Evolutionary conservation across 2,329 filamentous ascomycete genomes (phyloP), one percentile per base, ranked within the genome.

Genomic region (Cladophialophora exuberans): DNA sequence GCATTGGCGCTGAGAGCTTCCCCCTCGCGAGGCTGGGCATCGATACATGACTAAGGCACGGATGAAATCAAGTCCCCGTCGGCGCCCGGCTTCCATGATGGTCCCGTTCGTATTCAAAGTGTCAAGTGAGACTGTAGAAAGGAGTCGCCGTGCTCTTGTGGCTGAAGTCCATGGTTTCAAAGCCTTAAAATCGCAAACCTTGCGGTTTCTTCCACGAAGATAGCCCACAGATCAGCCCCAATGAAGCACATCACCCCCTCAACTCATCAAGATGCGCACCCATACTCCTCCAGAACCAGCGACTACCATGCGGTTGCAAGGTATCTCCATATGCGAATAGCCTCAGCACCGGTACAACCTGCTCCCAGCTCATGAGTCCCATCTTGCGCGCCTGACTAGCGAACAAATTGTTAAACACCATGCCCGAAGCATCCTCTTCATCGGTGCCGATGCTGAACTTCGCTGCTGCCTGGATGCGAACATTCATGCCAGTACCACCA

Each of bases 201-300:
- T 4, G 10, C 38, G 10, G 3, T n/a, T 3, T 31, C 10, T n/a
- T 31, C 30, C 30, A 9, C 30, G 30, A n/a, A n/a, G n/a, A n/a
- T n/a, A n/a, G n/a, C n/a, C n/a, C n/a, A n/a, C n/a, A n/a, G n/a
- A n/a, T n/a, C 11, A n/a, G 13, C 13, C 6, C 31, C 5, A 15
- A 35, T 11, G 13, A 13, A 15, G 18, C 36, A 0, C 11, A 23
- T 41, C 11, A 41, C 7, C 9, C 38, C 15, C 20, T 44, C 26
- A 31, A 45, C 18, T 23, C 42, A 22, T 45, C 42, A 6, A 45
- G 28, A 33, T 45, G 42, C n/a, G 42, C 26, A 25, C 42, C 26
- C 26, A 45, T 45, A 45, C 42, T 45, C 28, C 26, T 33, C 42
- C 42, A 33, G 42, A 33, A 45, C 26, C 42, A 45, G 23, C 26